Conservation (phyloP, 2,329 filamentous ascomycete species). For the Penicillium aurantiogriseum region DNA sequence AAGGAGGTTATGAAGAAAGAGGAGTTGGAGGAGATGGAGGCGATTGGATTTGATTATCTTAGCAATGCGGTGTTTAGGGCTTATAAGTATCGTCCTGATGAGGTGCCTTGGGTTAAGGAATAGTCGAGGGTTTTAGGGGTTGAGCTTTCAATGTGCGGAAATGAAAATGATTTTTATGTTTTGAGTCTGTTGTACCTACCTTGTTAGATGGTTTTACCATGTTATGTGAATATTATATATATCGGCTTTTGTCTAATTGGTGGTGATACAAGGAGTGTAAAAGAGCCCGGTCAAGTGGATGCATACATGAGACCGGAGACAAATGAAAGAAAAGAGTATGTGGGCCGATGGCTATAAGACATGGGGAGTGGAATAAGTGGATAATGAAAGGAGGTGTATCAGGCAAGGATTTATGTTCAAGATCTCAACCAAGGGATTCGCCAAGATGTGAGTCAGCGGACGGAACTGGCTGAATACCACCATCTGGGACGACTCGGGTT, state of each 20-base stretch:
- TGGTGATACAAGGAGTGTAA: conserved; percentile 13
- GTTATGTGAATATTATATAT: not conserved
- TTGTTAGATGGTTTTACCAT: not conserved
- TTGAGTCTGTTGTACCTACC: not conserved
- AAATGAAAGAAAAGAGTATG: conserved; percentile 9
- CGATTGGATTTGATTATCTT: conserved; percentile 40
- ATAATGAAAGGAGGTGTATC: not conserved
- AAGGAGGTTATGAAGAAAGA: conserved; percentile 22
- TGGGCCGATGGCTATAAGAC: not conserved
- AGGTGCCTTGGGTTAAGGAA: conserved; percentile 42
- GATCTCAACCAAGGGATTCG: conserved; percentile 32
- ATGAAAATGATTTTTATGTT: not conserved
- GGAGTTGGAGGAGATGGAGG: conserved; percentile 34
- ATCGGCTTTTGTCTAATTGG: conserved; percentile 11
- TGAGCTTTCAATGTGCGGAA: not conserved
- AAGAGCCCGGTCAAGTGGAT: not conserved
- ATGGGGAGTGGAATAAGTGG: not conserved
- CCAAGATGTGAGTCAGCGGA: conserved; percentile 25
- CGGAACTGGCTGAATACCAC: conserved; percentile 14
- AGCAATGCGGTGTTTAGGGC: conserved; percentile 48
- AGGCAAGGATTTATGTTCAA: not conserved
- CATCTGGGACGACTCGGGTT: conserved; percentile 21
- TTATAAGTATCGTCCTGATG: conserved; percentile 44
- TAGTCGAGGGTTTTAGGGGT: not conserved
- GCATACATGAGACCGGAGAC: not conserved